Base-by-base conservation (phyloP, 331 rosid species). In the Malus hybrid region DNA sequence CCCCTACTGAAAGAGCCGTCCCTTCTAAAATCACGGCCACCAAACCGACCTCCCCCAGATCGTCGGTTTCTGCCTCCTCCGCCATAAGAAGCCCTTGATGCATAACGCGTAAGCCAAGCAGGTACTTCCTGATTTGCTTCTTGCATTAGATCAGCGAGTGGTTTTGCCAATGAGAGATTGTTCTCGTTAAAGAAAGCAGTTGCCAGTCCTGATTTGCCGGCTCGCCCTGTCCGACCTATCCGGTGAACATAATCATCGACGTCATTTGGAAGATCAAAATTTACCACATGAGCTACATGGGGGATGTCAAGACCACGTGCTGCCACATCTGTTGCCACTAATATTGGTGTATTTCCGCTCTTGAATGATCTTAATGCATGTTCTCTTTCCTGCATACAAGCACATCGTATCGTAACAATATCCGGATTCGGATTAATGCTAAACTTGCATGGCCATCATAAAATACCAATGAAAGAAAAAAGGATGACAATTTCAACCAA, bases 281-380 rank as follows among this genome's bases (percentile, higher is more conserved):
- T 93, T 68, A 93, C 91, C 44, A 93, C 98, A 73, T 93, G 98
- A 50, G 93, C 93, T 61, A 93, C 98, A 70, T 89, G 97, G 63
- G 97, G 98, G 71, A 93, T 93, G 73, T 93, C 97, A 74, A 93
- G 98, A 70, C 98, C 98, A 63, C 98, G 96, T 14, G 98, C 98
- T 57, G 98, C 98, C 79, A 93, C 98, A 80, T 93, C 98, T 56
- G 98, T 93, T 68, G 98, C 98, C 72, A 93, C 98, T 84, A 93
- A 79, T 69, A 93, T 93, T 24, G 98, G 98, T 16, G 24, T 24
- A 24, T 24, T 24, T 24, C 24, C 24, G 24, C 24, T 24, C 24
- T 24, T 24, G 24, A 24, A 24, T 24, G 24, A 24, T 24, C 24
- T 24, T 24, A 24, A 24, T 24, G 24, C 24, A 24, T 24, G 24